Percentiles rank a stretch among this genome's conserved stretches.
These are phyloP conservation scores for Penicillium roqueforti DNA, from an alignment of 495 filamentous ascomycete genomes.

Conservation along the genomic window DNA sequence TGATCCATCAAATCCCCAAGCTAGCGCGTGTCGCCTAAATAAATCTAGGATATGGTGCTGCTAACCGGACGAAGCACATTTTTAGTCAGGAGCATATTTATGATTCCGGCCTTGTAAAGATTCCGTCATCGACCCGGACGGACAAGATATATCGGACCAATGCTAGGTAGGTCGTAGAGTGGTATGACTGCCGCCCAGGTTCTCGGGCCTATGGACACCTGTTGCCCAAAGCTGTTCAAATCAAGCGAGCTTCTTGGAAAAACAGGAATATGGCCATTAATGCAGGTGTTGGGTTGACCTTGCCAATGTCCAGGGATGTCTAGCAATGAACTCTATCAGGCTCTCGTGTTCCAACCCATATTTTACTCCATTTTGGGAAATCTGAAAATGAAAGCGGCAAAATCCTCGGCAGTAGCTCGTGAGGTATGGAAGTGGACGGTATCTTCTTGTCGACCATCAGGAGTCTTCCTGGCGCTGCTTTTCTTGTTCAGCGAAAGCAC, in stretches of 20 bases:
- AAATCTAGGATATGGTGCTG: not conserved
- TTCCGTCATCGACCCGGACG: not conserved
- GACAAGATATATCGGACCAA: not conserved
- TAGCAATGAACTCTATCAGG: not conserved
- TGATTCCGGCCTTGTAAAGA: not conserved
- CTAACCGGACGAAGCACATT: not conserved
- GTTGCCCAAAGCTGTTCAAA: not conserved
- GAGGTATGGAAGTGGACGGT: not conserved
- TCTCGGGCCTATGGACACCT: not conserved
- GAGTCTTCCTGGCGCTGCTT: slow-evolving; percentile 35
- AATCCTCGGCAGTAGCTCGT: not conserved
- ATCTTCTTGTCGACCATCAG: slow-evolving; percentile 5
- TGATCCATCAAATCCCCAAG: not conserved
- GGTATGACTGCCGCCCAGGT: not conserved
- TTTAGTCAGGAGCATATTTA: not conserved
- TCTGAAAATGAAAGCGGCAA: not conserved
- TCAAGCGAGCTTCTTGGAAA: slow-evolving; percentile 1
- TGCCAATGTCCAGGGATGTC: not conserved
- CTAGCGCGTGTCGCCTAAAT: not conserved
- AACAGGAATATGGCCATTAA: not conserved
- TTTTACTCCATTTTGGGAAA: not conserved
- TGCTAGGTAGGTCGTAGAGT: not conserved
- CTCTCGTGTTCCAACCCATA: not conserved
- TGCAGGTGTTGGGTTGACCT: not conserved
- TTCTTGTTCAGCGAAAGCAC: slow-evolving; percentile 56